Base-by-base conservation (phyloP, 225 moss, liverwort and hornwort genomes). In the Sphagnum tenellum region DNA sequence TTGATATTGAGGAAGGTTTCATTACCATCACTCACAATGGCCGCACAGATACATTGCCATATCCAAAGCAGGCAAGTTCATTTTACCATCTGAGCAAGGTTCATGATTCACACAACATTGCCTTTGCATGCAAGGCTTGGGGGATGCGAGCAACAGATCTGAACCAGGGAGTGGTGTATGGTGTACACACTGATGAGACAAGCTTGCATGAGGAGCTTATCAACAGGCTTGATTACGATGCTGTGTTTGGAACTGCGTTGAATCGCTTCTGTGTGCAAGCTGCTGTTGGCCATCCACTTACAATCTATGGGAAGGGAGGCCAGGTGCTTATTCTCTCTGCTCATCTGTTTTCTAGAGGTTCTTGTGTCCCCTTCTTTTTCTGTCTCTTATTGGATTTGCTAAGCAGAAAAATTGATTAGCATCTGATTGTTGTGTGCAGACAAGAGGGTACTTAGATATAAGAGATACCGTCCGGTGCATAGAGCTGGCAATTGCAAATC, bases 71-170 rank as follows among this genome's bases (percentile, higher is more conserved):
- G 62, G 96, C 79, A 0, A 49, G 81, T 45, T 93, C 93, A 2
- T 98, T 98, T 61, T 98, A 98, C 69, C 96, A 98, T 73, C 79
- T 98, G 47, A 98, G 96, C 51, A 98, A 98, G 72, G 96, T 98
- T 52, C 96, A 98, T 47, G 96, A 98, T 57, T 93, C 89, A 5
- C 75, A 98, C 46, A 93, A 92, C 73, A 87, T 98, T 63, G 85
- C 96, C 3, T 98, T 98, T 52, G 74, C 85, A 44, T 98, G 96
- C 76, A 98, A 98, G 73, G 93, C 86, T 5, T 98, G 96, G 96
- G 93, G 88, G 6, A 53, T 93, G 53, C 80, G 89, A 4, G 96
- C 96, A 11, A 98, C 96, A 0, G 96, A 98, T 64, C 79, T 98
- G 57, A 98, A 98, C 59, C 96, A 98, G 79, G 96, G 96, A 0